phyloP scores from a whole-genome alignment of 2,329 filamentous ascomycete genomes.

The Trichoderma aggressivum region DNA sequence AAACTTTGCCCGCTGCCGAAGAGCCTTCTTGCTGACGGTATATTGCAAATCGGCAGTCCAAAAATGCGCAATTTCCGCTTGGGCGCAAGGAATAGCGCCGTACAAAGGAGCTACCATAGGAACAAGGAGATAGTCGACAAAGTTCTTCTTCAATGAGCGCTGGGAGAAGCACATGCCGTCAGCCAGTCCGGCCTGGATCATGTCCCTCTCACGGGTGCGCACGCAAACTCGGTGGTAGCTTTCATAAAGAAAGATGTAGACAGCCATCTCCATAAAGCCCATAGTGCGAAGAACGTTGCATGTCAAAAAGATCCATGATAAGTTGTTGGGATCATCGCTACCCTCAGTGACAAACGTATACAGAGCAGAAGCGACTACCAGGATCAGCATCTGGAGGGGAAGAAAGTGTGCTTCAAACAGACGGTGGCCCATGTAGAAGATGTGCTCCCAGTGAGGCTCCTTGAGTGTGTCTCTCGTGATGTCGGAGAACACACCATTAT shows the following conservation, averaged over 20 bases:
- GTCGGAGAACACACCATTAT: slow-evolving; percentile 54
- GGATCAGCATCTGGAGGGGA: slow-evolving; percentile 63
- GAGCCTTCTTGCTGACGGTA: slow-evolving; percentile 65
- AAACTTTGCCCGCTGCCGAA: slow-evolving; percentile 45
- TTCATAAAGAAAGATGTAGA: slow-evolving; percentile 66
- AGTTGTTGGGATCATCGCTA: slow-evolving; percentile 47
- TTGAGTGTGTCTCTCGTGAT: slow-evolving; percentile 50
- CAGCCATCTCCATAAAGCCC: slow-evolving; percentile 60
- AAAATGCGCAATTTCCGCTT: slow-evolving; percentile 67
- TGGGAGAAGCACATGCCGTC: slow-evolving; percentile 65
- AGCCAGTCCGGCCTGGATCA: slow-evolving; percentile 60
- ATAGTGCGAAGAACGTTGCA: slow-evolving; percentile 58
- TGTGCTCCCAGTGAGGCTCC: slow-evolving; percentile 52
- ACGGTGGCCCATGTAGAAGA: slow-evolving; percentile 59
- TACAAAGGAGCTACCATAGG: slow-evolving; percentile 66
- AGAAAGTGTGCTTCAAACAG: slow-evolving; percentile 74
- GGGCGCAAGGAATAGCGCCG: slow-evolving; percentile 63
- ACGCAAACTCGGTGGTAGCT: slow-evolving; percentile 62
- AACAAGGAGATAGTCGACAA: slow-evolving; percentile 61
- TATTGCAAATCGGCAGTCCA: slow-evolving; percentile 69
- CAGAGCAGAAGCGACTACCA: slow-evolving; percentile 59
- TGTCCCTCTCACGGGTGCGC: slow-evolving; percentile 59
- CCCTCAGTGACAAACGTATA: slow-evolving; percentile 55
- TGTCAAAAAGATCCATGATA: slow-evolving; percentile 58
- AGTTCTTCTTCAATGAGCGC: slow-evolving; percentile 53